phyloP scores from a whole-genome alignment of 2,329 filamentous ascomycete species.

The Sarocladiaceae sp. region DNA sequence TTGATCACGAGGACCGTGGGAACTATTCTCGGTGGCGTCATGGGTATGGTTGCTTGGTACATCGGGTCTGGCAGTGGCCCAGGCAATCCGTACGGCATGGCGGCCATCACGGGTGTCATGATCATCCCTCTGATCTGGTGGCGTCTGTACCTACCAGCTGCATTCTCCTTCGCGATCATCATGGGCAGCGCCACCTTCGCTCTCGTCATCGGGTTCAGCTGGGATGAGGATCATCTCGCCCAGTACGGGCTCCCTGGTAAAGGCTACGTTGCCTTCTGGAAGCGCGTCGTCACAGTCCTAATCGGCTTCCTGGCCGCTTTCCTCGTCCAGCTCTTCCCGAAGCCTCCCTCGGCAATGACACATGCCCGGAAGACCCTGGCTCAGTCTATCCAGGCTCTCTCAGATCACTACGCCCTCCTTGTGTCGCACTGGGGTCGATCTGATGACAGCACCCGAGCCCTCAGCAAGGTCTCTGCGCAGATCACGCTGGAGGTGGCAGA shows the following conservation, averaged over 20 bases:
- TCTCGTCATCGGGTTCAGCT: constrained; percentile 41
- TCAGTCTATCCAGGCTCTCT: constrained; percentile 32
- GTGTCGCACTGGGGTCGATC: constrained; percentile 36
- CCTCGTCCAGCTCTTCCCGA: constrained; percentile 40
- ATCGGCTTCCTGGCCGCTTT: constrained; percentile 36
- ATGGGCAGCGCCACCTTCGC: constrained; percentile 32
- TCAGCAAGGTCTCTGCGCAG: constrained; percentile 24
- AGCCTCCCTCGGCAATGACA: constrained; percentile 37
- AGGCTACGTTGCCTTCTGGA: constrained; percentile 43
- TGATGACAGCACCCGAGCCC: constrained; percentile 17
- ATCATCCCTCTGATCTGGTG: constrained; percentile 28
- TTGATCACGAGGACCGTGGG: constrained; percentile 33
- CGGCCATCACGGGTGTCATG: constrained; percentile 35
- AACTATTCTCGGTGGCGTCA: constrained; percentile 38
- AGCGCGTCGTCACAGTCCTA: constrained; percentile 35
- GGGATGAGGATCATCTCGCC: constrained; percentile 32
- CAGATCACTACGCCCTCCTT: constrained; percentile 42
- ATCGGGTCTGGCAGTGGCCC: constrained; percentile 40
- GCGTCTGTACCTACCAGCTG: constrained; percentile 25
- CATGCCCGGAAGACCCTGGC: constrained; percentile 40
- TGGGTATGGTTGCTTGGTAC: constrained; percentile 44
- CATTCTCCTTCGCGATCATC: constrained; percentile 22
- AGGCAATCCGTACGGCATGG: constrained; percentile 44
- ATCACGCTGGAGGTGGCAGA: constrained; percentile 24
- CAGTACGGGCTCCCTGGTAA: constrained; percentile 39